Percentiles rank a stretch among this genome's conserved stretches.
Conservation (phyloP, 2,329 filamentous ascomycete species). For the Beauveria varroae region DNA sequence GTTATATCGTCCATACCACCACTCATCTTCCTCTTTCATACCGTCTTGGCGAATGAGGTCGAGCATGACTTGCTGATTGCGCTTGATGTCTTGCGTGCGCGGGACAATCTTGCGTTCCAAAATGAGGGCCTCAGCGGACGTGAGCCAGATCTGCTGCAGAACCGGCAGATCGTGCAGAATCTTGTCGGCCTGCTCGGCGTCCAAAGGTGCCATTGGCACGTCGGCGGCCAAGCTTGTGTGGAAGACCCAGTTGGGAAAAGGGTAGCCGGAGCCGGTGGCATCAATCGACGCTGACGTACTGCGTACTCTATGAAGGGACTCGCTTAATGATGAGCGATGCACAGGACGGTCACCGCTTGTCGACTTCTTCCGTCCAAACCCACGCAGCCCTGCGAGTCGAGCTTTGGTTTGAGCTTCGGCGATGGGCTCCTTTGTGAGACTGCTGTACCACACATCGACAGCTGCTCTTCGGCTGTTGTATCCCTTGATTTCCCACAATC, state of each 20-base stretch:
- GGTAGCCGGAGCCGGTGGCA: conserved; percentile 19
- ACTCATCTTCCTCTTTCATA: conserved; percentile 52
- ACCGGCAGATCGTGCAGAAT: conserved; percentile 49
- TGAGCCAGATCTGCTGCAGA: conserved; percentile 54
- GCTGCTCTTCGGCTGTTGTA: conserved; percentile 53
- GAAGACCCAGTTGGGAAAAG: conserved; percentile 41
- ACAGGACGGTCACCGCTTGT: conserved; percentile 21
- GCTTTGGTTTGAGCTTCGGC: conserved; percentile 38
- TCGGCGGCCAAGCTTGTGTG: conserved; percentile 52
- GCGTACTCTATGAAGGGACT: conserved; percentile 17
- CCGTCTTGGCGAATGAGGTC: conserved; percentile 58
- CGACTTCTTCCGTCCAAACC: conserved; percentile 52
- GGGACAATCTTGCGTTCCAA: conserved; percentile 52
- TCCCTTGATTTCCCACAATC: conserved; percentile 59
- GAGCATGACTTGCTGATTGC: conserved; percentile 54
- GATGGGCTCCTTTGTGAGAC: conserved; percentile 36
- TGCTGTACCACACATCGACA: conserved; percentile 53
- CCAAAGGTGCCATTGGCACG: conserved; percentile 53
- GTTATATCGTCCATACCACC: conserved; percentile 49
- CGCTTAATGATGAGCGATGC: conserved; percentile 17
- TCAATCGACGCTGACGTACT: conserved; percentile 25
- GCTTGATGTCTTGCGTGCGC: conserved; percentile 52
- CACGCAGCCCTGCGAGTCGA: conserved; percentile 40
- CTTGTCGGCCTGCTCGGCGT: conserved; percentile 40
- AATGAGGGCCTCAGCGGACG: conserved; percentile 55